Evolutionary conservation across 2,329 filamentous ascomycete genomes (phyloP).

Genomic region (Neurospora sp.): DNA sequence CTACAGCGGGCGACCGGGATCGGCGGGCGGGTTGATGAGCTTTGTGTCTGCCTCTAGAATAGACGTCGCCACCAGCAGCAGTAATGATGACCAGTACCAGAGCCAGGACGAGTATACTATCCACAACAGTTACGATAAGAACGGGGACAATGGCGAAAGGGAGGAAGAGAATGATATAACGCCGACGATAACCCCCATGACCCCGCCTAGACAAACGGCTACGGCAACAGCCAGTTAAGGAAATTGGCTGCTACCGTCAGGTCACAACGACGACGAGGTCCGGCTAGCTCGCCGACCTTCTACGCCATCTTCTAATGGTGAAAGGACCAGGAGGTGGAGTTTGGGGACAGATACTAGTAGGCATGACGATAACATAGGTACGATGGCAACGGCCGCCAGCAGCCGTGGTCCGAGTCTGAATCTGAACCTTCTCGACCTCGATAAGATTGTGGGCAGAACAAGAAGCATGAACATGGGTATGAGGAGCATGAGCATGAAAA

Average conservation of each 20-base stretch:
- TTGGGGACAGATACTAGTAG: neutral
- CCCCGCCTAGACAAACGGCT: neutral
- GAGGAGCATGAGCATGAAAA: neutral
- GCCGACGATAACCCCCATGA: neutral
- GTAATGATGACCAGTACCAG: neutral
- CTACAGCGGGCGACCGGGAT: neutral
- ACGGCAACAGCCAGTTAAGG: neutral
- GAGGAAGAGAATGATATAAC: neutral
- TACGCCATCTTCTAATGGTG: neutral
- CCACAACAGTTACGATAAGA: neutral
- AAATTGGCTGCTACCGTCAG: neutral
- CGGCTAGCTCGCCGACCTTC: neutral
- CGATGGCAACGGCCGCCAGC: neutral
- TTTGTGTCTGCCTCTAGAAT: neutral
- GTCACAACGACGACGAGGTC: neutral
- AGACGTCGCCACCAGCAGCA: neutral
- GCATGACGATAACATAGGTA: neutral
- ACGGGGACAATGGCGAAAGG: neutral
- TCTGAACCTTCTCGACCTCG: neutral
- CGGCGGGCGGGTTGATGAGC: neutral
- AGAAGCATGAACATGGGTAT: neutral
- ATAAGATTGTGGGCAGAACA: neutral
- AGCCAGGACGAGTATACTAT: neutral
- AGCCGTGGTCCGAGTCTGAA: neutral
- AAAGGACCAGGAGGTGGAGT: neutral